Conservation (phyloP, 2,329 filamentous ascomycete species). For the Aureobasidium sp. region DNA sequence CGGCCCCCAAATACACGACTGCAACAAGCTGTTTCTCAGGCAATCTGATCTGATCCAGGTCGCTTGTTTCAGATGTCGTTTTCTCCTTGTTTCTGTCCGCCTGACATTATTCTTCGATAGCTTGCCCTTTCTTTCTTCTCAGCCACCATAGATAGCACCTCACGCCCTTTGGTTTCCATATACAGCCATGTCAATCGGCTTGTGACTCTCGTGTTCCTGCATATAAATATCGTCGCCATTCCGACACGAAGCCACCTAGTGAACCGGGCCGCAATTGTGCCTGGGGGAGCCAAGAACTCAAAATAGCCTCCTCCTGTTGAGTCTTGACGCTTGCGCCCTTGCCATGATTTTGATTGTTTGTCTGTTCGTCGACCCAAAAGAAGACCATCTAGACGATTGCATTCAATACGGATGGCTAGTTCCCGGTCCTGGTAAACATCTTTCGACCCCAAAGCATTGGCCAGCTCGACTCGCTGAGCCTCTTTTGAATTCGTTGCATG, state of each 20-base stretch:
- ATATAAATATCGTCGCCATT: conserved; percentile 10
- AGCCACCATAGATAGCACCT: neutral
- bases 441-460: conserved; percentile 4
- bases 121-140: neutral
- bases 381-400: neutral
- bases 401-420: conserved; percentile 1
- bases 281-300: neutral
- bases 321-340: neutral
- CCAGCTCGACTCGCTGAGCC: neutral
- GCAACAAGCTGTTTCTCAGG: conserved; percentile 5
- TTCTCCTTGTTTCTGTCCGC: neutral
- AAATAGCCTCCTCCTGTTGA: neutral
- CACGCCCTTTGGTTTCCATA: neutral
- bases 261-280: neutral
- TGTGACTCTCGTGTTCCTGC: conserved; percentile 15
- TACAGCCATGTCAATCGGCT: neutral
- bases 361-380: no score
- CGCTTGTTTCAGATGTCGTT: conserved; percentile 6
- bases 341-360: neutral
- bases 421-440: neutral
- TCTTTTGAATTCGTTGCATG: neutral
- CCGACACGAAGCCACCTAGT: conserved; percentile 4
- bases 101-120: neutral
- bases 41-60: neutral
- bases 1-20: conserved; percentile 2